Conservation (phyloP, 129 eudicot species). For the Pseudognaphalium luteoalbum region DNA sequence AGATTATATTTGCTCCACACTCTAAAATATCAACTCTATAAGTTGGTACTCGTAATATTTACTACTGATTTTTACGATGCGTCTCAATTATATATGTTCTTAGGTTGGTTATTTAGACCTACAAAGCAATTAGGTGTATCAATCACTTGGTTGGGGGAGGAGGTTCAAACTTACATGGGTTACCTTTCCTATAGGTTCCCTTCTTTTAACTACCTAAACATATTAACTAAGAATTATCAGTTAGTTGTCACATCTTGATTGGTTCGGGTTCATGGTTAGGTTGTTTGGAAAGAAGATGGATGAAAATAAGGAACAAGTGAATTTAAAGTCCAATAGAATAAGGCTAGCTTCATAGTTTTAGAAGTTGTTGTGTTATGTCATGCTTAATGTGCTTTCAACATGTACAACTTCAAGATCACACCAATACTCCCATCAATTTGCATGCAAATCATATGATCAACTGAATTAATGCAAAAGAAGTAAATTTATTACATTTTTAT, state of each 20-base stretch:
- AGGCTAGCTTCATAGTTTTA: not conserved
- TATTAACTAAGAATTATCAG: too few species aligned
- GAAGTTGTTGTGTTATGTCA: constrained; percentile 19
- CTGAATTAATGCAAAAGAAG: constrained; percentile 8
- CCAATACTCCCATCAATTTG: constrained; percentile 14
- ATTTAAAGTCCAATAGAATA: not conserved
- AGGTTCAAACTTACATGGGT: not conserved
- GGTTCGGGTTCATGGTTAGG: not conserved
- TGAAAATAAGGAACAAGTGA: constrained; percentile 8
- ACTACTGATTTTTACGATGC: too few species aligned
- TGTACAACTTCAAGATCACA: constrained; percentile 30
- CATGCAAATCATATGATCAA: constrained; percentile 40
- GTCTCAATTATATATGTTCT: not conserved
- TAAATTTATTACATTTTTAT: too few species aligned
- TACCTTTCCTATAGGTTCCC: too few species aligned
- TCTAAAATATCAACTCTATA: too few species aligned
- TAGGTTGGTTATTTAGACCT: not conserved
- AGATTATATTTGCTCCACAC: too few species aligned
- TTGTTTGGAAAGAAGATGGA: not conserved
- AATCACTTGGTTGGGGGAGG: not conserved
- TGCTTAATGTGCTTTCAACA: constrained; percentile 13
- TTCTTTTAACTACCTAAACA: too few species aligned
- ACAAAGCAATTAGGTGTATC: not conserved
- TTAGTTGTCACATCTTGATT: not conserved
- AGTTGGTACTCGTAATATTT: too few species aligned